A percentile compares a stretch with the other conserved stretches of the same genome.
phyloP scores from a whole-genome alignment of 306 rosid genomes.

The Cicer chorassanicum region DNA sequence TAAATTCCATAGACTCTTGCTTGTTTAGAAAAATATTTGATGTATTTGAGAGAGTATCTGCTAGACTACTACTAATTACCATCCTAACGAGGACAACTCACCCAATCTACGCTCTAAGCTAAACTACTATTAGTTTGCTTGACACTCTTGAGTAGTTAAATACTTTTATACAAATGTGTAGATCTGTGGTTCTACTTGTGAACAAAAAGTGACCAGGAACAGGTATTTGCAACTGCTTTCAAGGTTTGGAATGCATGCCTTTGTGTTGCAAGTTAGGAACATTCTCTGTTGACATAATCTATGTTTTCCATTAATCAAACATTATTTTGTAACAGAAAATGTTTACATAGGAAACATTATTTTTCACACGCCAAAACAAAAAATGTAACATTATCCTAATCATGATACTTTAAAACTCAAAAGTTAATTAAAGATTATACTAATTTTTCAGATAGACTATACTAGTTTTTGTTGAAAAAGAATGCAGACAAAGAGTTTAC shows the following conservation, averaged over 20 bases:
- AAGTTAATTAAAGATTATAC: no score
- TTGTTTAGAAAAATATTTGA: no score
- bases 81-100: no score
- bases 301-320: constrained; percentile 8
- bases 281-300: constrained; percentile 34
- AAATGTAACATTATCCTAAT: background rate
- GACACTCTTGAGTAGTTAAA: constrained; percentile 18
- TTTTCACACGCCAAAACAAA: constrained; percentile 23
- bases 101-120: no score
- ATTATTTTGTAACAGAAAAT: constrained; percentile 14
- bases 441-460: background rate
- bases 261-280: background rate
- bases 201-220: constrained; percentile 5
- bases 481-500: constrained; percentile 1
- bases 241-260: no score
- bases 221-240: background rate
- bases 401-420: constrained; percentile 4
- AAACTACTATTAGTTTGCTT: no score
- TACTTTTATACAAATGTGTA: constrained; percentile 19
- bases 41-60: no score
- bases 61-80: no score
- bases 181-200: constrained; percentile 16
- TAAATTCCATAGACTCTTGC: no score
- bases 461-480: background rate
- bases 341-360: constrained; percentile 23